Percentiles rank a stretch among this genome's conserved stretches.
phyloP scores from a whole-genome alignment of 164 flowering plant genomes.

The Protea cynaroides region DNA sequence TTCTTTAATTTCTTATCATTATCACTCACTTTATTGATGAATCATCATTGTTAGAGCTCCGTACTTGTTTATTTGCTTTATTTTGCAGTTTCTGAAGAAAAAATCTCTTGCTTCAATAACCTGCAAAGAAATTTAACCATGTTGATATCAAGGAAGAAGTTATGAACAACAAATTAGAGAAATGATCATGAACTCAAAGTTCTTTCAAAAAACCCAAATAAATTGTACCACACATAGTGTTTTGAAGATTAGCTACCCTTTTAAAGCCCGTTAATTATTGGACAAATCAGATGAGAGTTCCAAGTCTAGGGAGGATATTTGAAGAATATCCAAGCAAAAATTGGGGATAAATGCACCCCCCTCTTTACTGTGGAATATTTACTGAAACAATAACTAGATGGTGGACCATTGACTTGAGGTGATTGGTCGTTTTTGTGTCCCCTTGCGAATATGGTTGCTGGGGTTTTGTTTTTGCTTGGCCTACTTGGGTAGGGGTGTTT shows the following conservation, averaged over 20 bases:
- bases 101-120: constrained; percentile 41
- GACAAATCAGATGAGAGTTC: not conserved
- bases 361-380: no score
- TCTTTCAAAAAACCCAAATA: not conserved
- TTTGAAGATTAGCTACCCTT: not conserved
- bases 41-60: constrained; percentile 6
- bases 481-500: no score
- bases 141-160: not conserved
- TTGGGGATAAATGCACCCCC: no score
- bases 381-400: no score
- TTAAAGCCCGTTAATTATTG: not conserved
- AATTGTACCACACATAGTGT: not conserved
- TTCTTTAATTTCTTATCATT: constrained; percentile 11
- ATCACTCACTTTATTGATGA: constrained; percentile 11
- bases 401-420: no score
- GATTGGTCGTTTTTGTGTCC: no score
- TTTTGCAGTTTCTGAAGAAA: constrained; percentile 38
- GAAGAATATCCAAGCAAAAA: no score
- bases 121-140: constrained; percentile 22
- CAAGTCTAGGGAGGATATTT: no score
- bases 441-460: no score
- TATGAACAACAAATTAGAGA: not conserved
- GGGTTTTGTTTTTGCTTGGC: no score
- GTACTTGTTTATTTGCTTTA: constrained; percentile 14
- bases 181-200: not conserved